Evolutionary conservation across 352 stramenopile species (phyloP).

Genomic region (Globisporangium sylvaticum): DNA sequence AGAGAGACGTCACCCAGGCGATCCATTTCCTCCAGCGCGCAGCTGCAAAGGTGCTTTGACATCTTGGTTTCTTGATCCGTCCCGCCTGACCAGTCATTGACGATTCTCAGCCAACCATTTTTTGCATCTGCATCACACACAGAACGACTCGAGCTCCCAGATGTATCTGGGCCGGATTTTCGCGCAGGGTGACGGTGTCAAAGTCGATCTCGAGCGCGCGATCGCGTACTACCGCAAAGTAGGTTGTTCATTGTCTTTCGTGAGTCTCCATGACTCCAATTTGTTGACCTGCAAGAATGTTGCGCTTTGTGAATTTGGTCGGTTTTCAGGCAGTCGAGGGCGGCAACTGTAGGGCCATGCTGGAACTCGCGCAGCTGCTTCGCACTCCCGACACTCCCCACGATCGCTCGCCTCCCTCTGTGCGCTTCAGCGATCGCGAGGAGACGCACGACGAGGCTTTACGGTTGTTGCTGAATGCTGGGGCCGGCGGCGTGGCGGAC

Average conservation of each 20-base stretch:
- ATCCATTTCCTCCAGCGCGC: constrained; percentile 69
- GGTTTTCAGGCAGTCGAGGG: constrained; percentile 26
- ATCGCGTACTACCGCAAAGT: constrained; percentile 49
- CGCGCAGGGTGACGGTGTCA: constrained; percentile 39
- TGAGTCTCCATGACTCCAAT: background rate
- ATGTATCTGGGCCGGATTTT: constrained; percentile 48
- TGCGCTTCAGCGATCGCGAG: constrained; percentile 46
- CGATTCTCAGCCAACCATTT: background rate
- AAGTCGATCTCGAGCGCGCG: constrained; percentile 51
- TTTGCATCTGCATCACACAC: background rate
- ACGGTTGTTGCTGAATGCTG: constrained; percentile 48
- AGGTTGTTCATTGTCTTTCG: background rate
- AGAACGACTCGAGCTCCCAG: constrained; percentile 45
- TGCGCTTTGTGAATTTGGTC: background rate
- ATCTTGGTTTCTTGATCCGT: too few relatives aligned
- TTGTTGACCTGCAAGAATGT: background rate
- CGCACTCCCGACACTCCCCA: constrained; percentile 11
- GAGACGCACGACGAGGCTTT: constrained; percentile 61
- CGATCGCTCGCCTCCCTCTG: constrained; percentile 9
- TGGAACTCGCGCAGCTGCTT: constrained; percentile 46
- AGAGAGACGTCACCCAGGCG: constrained; percentile 37
- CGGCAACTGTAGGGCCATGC: constrained; percentile 50
- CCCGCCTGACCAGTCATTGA: background rate
- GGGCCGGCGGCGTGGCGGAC: constrained; percentile 31
- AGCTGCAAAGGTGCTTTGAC: constrained; percentile 45